phyloP scores from a whole-genome alignment of 257 asterid genomes.

The Agastache rugosa region DNA sequence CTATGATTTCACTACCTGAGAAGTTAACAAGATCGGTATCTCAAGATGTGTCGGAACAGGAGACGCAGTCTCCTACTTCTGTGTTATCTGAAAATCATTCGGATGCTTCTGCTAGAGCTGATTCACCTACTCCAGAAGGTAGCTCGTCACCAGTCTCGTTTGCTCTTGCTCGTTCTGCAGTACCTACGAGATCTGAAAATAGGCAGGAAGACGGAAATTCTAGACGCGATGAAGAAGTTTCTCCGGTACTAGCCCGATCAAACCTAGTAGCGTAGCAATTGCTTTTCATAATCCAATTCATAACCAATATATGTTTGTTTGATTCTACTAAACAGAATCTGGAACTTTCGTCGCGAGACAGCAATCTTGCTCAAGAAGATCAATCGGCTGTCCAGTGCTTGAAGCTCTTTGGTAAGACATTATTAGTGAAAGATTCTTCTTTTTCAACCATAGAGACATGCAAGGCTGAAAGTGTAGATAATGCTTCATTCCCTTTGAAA shows the following conservation, averaged over 20 bases:
- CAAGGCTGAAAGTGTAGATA: slow-evolving; percentile 42
- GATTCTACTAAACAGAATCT: slow-evolving; percentile 49
- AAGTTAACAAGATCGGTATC: slow-evolving; percentile 43
- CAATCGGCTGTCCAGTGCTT: slow-evolving; percentile 54
- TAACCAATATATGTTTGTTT: slow-evolving; percentile 12
- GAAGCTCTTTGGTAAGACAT: slow-evolving; percentile 86
- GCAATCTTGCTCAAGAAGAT: slow-evolving; percentile 46
- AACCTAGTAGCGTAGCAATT: neutral
- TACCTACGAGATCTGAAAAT: slow-evolving; percentile 38
- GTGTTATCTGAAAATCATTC: slow-evolving; percentile 68
- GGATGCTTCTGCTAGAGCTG: slow-evolving; percentile 48
- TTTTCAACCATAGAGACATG: slow-evolving; percentile 33
- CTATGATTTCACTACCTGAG: slow-evolving; percentile 40
- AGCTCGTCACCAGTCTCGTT: slow-evolving; percentile 57
- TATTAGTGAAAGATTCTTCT: slow-evolving; percentile 52
- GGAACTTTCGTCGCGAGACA: slow-evolving; percentile 48
- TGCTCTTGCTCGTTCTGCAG: slow-evolving; percentile 43
- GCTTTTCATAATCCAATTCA: neutral
- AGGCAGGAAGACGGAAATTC: slow-evolving; percentile 43
- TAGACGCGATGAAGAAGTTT: slow-evolving; percentile 46
- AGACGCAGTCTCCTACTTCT: slow-evolving; percentile 76
- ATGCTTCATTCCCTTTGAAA: slow-evolving; percentile 37
- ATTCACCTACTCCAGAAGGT: slow-evolving; percentile 46
- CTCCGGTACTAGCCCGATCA: slow-evolving; percentile 48
- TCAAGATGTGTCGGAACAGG: slow-evolving; percentile 42